Evolutionary conservation across 768 basidiomycete genomes (phyloP), one percentile per base, ranked within the genome.

Genomic region (Hericium coralloides): DNA sequence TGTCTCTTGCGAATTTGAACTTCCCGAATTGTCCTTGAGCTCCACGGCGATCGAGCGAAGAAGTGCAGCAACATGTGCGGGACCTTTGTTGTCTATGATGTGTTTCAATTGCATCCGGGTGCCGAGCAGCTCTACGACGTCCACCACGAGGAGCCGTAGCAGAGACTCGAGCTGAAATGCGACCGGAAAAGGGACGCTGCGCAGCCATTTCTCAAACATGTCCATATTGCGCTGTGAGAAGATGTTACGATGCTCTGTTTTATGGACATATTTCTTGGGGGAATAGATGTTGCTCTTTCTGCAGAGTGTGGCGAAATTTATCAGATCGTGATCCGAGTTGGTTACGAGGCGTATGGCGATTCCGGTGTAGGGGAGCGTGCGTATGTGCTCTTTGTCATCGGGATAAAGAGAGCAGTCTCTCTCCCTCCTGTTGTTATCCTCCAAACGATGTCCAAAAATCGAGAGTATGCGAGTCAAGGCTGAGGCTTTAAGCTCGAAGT

Each of bases 121-220:
- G 0, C 60, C 58, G 10, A 81, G 68, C 26, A 86, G 68, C 62
- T 87, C 84, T 26, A 59, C 63, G 25, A 78, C 67, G 61, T 84
- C 81, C n/a, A 83, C 70, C 14, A 70, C 53, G 47, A 73, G 63
- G 43, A 70, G 72, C 4, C 64, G 65, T 4, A 70, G 60, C 2
- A 77, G 58, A 0, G 75, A 71, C 57, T 83, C 79, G 36, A 85
- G 67, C 63, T 87, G 84, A 60, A 84, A 86, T 0, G 82, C 77
- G n/a, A 86, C 72, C 43, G 60, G 59, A 79, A 79, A 84, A 9
- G 73, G 66, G 14, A 82, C 64, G 15, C 38, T 38, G 20, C 49
- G 59, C 26, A 80, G 64, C 68, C 73, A 75, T 2, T 14, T 20
- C 12, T 68, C 58, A 37, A 77, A 70, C 38, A 62, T 49, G 1